phyloP scores from a whole-genome alignment of 352 stramenopile genomes.

The Pythium insidiosum region DNA sequence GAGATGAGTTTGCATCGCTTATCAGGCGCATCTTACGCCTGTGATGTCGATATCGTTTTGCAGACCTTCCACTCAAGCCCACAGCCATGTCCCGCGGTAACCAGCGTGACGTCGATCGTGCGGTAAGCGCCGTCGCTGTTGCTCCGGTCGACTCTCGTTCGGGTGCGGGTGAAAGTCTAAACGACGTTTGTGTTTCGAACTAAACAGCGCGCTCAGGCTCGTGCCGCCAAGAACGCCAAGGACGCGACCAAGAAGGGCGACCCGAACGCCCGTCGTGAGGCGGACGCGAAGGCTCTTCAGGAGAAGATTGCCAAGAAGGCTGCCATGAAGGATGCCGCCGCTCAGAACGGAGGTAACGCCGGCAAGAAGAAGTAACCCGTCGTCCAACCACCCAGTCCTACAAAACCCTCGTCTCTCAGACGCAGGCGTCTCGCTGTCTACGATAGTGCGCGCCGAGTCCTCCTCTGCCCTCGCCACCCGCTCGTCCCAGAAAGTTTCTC shows the following conservation, averaged over 20 bases:
- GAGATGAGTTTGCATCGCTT: no score
- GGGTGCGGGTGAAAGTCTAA: no score
- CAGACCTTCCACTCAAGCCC: not conserved
- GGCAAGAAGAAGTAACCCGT: slow-evolving; percentile 12
- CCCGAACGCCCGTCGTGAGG: slow-evolving; percentile 50
- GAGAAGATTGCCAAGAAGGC: slow-evolving; percentile 78
- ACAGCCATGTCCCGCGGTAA: slow-evolving; percentile 67
- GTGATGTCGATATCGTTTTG: not conserved
- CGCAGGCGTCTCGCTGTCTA: no score
- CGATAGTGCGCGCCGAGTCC: not conserved
- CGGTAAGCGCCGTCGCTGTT: slow-evolving; percentile 25
- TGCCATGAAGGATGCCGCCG: slow-evolving; percentile 41
- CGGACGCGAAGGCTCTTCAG: slow-evolving; percentile 61
- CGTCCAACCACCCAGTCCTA: no score
- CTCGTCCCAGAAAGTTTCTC: no score
- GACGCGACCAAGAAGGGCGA: slow-evolving; percentile 29
- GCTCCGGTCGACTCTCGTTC: not conserved
- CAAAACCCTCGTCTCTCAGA: no score
- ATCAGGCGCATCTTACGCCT: not conserved
- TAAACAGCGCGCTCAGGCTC: slow-evolving; percentile 64
- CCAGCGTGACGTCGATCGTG: slow-evolving; percentile 67
- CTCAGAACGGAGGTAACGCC: slow-evolving; percentile 2
- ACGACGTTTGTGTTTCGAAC: not conserved
- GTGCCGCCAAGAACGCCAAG: slow-evolving; percentile 16
- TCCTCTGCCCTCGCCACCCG: no score